Evolutionary conservation across 164 flowering plant genomes (phyloP).

Genomic region (Warburgia ugandensis): DNA sequence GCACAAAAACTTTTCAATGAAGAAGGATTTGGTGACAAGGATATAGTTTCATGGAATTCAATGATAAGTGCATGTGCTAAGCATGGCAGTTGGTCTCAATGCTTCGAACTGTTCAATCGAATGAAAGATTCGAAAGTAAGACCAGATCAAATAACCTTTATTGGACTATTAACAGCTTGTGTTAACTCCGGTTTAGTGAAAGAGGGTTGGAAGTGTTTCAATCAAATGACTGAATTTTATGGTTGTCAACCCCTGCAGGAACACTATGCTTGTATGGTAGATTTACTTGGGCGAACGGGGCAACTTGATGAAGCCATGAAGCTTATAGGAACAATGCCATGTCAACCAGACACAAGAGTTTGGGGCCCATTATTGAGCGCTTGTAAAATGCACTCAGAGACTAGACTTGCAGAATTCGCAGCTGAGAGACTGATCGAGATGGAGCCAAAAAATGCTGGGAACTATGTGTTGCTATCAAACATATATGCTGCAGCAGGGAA

Average conservation of each 20-base stretch:
- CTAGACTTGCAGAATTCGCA: constrained; percentile 36
- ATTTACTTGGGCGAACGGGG: constrained; percentile 58
- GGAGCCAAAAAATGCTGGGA: constrained; percentile 62
- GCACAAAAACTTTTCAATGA: constrained; percentile 46
- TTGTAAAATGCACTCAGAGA: constrained; percentile 35
- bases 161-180: constrained; percentile 52
- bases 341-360: constrained; percentile 41
- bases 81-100: constrained; percentile 39
- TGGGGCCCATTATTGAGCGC: constrained; percentile 64
- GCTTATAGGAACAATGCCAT: constrained; percentile 38
- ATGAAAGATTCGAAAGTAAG: constrained; percentile 34
- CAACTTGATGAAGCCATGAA: constrained; percentile 35
- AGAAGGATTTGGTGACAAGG: constrained; percentile 27
- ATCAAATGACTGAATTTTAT: constrained; percentile 39
- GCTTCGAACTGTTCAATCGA: constrained; percentile 29
- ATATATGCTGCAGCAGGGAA: constrained; percentile 60
- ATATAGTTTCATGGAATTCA: constrained; percentile 48
- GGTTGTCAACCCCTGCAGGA: constrained; percentile 40
- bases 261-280: constrained; percentile 70
- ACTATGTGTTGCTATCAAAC: constrained; percentile 48
- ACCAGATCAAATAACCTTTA: constrained; percentile 49
- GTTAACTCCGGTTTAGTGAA: constrained; percentile 52
- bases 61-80: constrained; percentile 54
- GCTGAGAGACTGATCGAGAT: constrained; percentile 38
- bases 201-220: constrained; percentile 41